Base-by-base conservation (phyloP, 352 stramenopile genomes). In the Pythium brassicae region DNA sequence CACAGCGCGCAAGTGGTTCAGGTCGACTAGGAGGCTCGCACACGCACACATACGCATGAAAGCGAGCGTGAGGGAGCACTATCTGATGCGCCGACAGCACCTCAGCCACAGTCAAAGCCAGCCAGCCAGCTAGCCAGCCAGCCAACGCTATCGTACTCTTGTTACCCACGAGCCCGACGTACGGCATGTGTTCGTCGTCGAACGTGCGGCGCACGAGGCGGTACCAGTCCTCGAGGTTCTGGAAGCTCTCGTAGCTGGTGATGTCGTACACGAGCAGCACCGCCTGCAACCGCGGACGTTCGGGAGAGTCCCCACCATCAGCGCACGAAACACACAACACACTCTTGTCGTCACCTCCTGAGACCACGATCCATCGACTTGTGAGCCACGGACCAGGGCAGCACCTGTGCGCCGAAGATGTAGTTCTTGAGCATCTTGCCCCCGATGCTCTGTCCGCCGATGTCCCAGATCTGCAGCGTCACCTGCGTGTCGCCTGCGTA, bases 221-320 rank as follows among this genome's bases (percentile, higher is more conserved):
- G 62, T 96, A 96, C 92, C 92, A 98, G 62, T 98, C 92, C 57
- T 98, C 93, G 17, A 98, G 74, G 70, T 98, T 97, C 61, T 95
- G 86, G 61, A 98, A 98, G 55, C 86, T 97, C 62, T 98, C 89
- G 59, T 96, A 97, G 71, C 97, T 97, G 50, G 93, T 98, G 63
- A 98, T 95, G 74, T 98, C 94, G 65, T 98, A 98, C 50, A 95
- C 91, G 26, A 98, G 65, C 42, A 98, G 59, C 43, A 98, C 86
- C 2, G 86, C 90, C 82, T 90, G 37, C 6, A 20, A 57, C n/a
- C 9, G 29, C 8, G 22, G n/a, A n/a, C n/a, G n/a, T n/a, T n/a
- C n/a, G n/a, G n/a, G n/a, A n/a, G n/a, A n/a, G n/a, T n/a, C n/a
- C n/a, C n/a, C 39, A 44, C 17, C 17, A 37, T 35, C 1, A 37